Evolutionary conservation across 768 basidiomycete genomes (phyloP).

Genomic region (Russula sp.): DNA sequence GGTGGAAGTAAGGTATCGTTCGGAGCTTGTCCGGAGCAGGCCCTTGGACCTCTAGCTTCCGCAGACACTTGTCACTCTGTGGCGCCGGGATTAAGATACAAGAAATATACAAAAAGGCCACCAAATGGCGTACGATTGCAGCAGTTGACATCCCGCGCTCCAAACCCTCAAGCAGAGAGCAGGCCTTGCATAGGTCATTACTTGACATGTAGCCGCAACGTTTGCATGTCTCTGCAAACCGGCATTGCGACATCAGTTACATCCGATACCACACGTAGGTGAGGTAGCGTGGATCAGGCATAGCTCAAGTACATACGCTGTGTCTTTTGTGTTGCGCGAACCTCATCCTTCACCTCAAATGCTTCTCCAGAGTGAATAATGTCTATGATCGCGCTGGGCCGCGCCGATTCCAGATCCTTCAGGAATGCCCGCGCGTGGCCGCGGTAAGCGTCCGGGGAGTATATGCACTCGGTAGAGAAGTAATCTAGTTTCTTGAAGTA

Average conservation of each 20-base stretch:
- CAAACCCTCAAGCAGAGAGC: conserved; percentile 82
- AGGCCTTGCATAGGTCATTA: too few relatives aligned
- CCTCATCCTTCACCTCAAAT: conserved; percentile 77
- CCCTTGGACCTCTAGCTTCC: conserved; percentile 51
- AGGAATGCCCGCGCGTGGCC: conserved; percentile 92
- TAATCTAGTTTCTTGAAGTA: too few relatives aligned
- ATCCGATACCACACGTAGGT: not conserved
- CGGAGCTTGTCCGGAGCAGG: too few relatives aligned
- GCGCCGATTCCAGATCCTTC: conserved; percentile 90
- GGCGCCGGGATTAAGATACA: not conserved
- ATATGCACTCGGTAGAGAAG: conserved; percentile 99
- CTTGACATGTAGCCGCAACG: too few relatives aligned
- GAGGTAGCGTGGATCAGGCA: not conserved
- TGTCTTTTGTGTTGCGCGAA: conserved; percentile 74
- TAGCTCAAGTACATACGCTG: conserved; percentile 55
- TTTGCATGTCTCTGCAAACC: too few relatives aligned
- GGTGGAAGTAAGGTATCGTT: too few relatives aligned
- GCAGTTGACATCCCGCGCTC: conserved; percentile 61
- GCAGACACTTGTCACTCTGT: conserved; percentile 62
- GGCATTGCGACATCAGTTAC: too few relatives aligned
- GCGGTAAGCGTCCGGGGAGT: conserved; percentile 96
- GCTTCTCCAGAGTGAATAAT: too few relatives aligned
- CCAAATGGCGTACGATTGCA: too few relatives aligned
- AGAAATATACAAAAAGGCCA: not conserved
- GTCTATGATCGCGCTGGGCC: too few relatives aligned